Base-by-base conservation (phyloP, 345 rosid species). In the Camelina neglecta region DNA sequence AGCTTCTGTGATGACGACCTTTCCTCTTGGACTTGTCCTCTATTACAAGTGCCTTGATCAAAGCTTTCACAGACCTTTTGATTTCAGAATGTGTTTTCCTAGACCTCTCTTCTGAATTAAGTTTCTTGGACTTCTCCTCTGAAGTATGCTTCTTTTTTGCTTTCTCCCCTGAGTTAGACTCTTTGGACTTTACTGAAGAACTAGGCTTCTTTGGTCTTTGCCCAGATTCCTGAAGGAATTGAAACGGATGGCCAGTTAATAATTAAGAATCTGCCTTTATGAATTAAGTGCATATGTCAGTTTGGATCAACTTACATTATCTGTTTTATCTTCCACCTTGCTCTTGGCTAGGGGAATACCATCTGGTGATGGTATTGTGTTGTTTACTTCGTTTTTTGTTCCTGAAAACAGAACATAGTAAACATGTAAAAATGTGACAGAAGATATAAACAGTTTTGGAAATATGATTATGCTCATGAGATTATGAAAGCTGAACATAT, bases 21-120 rank as follows among this genome's bases (percentile, higher is more conserved):
- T 86, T 92, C 84, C 55, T 84, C 75, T 78, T 86, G 31, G 79
- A 69, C 67, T 77, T 79, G 72, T 94, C 97, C 11, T 89, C 93
- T 3, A 53, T 18, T 20, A 88, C 69, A 21, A 88, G 83, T 59
- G 93, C 85, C 77, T 87, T 94, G 5, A 89, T 48, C 78, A 87
- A 72, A 44, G 92, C 83, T 73, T 66, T 86, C 5, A 87, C 86
- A 11, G 94, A 86, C 29, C 24, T 66, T 86, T 87, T 89, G 53
- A 74, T 64, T 18, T 66, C 79, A n/a, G 85, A 41, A 57, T 50
- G 71, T 26, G 79, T 56, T 26, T 48, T 72, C 45, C 26, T 76
- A 21, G 59, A 57, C 79, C 79, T 78, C 74, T 81, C 86, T 51
- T 79, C 75, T 70, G 74, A 84, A 85, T 86, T 81, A 18, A 39